A percentile compares a stretch with the other conserved stretches of the same genome.
Evolutionary conservation across 768 basidiomycete species (phyloP).

Genomic region (Calvatia gigantea): DNA sequence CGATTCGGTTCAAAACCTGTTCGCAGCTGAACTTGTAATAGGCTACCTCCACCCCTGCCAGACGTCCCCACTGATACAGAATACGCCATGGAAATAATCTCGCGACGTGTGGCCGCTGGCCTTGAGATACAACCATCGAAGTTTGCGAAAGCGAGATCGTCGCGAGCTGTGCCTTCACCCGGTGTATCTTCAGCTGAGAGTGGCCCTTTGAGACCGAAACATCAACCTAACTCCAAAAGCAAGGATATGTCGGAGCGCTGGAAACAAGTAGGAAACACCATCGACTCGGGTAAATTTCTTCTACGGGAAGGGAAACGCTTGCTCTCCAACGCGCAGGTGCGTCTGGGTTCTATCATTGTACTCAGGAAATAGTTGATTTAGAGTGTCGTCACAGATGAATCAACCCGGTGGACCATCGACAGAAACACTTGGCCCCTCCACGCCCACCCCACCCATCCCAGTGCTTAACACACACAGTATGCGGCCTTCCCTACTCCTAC

Average conservation of each 20-base stretch:
- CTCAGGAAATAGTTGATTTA: no score
- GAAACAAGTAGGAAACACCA: background rate
- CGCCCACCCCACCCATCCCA: background rate
- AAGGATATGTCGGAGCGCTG: background rate
- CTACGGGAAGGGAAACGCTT: constrained; percentile 2
- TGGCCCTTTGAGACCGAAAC: background rate
- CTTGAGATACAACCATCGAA: constrained; percentile 39
- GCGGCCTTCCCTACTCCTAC: background rate
- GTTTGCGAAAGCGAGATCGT: background rate
- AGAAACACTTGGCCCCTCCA: background rate
- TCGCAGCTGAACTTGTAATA: constrained; percentile 17
- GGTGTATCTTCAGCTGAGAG: background rate
- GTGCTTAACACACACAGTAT: constrained; percentile 7
- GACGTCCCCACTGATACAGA: constrained; percentile 67
- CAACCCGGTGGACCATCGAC: no score
- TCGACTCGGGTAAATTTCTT: background rate
- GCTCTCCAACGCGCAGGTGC: background rate
- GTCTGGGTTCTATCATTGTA: background rate
- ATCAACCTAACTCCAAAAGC: background rate
- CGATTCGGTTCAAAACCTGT: background rate
- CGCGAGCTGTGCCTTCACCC: background rate
- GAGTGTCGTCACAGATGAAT: background rate
- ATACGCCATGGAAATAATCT: constrained; percentile 68
- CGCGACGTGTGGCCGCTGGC: constrained; percentile 54
- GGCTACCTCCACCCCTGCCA: constrained; percentile 42